Evolutionary conservation across 2,329 filamentous ascomycete genomes (phyloP), one percentile per base, ranked within the genome.

Genomic region (Diaporthe nobilis): DNA sequence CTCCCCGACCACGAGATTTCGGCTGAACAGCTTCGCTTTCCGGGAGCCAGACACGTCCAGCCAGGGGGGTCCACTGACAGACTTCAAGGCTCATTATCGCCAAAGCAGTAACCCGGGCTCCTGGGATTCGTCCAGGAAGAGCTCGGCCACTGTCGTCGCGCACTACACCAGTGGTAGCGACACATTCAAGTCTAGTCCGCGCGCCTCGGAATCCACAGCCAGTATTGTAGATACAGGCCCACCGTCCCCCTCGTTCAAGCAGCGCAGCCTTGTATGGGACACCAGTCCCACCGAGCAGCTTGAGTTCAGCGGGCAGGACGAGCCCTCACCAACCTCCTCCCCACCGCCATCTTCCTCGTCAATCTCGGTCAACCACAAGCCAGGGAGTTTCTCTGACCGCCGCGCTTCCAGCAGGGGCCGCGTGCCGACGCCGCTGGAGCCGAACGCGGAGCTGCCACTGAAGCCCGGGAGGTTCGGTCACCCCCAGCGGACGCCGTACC

Each of bases 381-480:
- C 60, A 28, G 67, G 65, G 8, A 75, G 58, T 70, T 47, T 77
- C 31, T 75, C 73, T 2, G 73, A 71, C 10, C 75, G 75, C 61
- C 75, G 75, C 10, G 70, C 58, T 3, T 65, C 47, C n/a, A 65
- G 47, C 47, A 60, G 15, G 47, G 39, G 67, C 25, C 73, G 55
- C 37, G 31, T 37, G 28, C 70, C 73, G 15, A 31, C 73, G 10
- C 73, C 73, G 6, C 70, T 77, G 17, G 61, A 51, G 49, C 71
- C 44, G 25, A 25, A 3, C 20, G 51, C 58, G 13, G 71, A 55
- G 49, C 37, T 57, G 47, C 37, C 47, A 2, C 28, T 20, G 1
- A 58, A 31, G 12, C 31, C 47, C 20, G 42, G 60, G 22, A 49
- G 25, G 20, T 57, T 51, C 44, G 47, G 39, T 39, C 17, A 25